phyloP scores from a whole-genome alignment of 2,329 filamentous ascomycete genomes.

The Trichoderma sp. region DNA sequence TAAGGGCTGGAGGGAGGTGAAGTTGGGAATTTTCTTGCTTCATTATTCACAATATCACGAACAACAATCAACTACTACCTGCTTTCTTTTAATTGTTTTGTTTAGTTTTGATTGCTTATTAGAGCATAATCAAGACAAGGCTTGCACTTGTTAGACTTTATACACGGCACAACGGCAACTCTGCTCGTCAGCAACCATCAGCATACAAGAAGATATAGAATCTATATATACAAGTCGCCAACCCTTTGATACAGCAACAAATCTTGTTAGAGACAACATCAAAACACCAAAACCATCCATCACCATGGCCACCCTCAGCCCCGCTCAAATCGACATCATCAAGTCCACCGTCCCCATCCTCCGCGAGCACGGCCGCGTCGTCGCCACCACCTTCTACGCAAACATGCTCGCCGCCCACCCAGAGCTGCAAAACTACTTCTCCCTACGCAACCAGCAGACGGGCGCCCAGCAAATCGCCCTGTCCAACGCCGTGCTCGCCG shows the following conservation, averaged over 20 bases:
- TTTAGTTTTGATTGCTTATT: neutral
- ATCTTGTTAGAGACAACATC: too few relatives aligned
- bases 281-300: neutral
- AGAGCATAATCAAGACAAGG: conserved; percentile 4
- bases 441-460: conserved; percentile 66
- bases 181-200: neutral
- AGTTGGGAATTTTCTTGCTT: neutral
- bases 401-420: conserved; percentile 67
- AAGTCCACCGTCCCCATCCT: conserved; percentile 76
- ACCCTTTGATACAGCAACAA: neutral
- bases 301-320: conserved; percentile 55
- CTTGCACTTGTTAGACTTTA: neutral
- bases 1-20: neutral
- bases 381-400: conserved; percentile 71
- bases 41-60: neutral
- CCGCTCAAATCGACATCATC: conserved; percentile 67
- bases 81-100: too few relatives aligned
- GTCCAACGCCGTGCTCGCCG: conserved; percentile 68
- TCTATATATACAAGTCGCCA: neutral
- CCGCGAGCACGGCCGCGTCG: conserved; percentile 64
- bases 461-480: conserved; percentile 69
- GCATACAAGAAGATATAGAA: neutral
- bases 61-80: too few relatives aligned
- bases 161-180: neutral
- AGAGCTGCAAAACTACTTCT: conserved; percentile 69